Conservation (phyloP, 371 early-diverging fungal genomes). For the Rhizopus microsporus region DNA sequence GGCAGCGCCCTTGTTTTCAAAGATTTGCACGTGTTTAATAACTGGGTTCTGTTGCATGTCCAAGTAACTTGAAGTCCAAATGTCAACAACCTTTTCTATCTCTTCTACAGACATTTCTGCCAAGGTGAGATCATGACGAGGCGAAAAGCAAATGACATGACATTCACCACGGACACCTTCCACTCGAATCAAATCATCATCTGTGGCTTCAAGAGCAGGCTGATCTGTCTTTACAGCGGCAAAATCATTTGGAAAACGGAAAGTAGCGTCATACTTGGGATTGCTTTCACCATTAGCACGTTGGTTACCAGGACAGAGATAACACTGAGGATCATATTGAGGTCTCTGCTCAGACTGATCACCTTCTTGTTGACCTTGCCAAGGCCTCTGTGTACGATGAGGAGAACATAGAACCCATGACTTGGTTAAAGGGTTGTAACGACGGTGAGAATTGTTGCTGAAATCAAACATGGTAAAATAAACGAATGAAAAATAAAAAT, state of each 20-base stretch:
- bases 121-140: conserved; percentile 85
- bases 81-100: conserved; percentile 67
- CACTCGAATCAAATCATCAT: conserved; percentile 58
- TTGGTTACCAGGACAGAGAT: conserved; percentile 84
- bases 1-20: conserved; percentile 95
- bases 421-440: conserved; percentile 86
- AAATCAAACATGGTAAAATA: conserved; percentile 38
- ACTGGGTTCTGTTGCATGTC: conserved; percentile 42
- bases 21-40: conserved; percentile 85
- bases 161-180: conserved; percentile 80
- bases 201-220: conserved; percentile 40
- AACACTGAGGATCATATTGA: conserved; percentile 79
- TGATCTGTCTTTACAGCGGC: conserved; percentile 80
- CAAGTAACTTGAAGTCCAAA: conserved; percentile 71
- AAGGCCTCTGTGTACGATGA: conserved; percentile 92
- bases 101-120: conserved; percentile 76
- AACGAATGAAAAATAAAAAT: background rate
- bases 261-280: conserved; percentile 75
- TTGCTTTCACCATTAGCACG: conserved; percentile 77
- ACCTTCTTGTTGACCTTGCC: conserved; percentile 81
- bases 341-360: conserved; percentile 50
- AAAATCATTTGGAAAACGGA: conserved; percentile 88
- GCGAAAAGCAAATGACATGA: conserved; percentile 89
- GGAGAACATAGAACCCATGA: conserved; percentile 95
- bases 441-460: conserved; percentile 73